phyloP scores from a whole-genome alignment of 495 filamentous ascomycete genomes.

The Cetradonia linearis region DNA sequence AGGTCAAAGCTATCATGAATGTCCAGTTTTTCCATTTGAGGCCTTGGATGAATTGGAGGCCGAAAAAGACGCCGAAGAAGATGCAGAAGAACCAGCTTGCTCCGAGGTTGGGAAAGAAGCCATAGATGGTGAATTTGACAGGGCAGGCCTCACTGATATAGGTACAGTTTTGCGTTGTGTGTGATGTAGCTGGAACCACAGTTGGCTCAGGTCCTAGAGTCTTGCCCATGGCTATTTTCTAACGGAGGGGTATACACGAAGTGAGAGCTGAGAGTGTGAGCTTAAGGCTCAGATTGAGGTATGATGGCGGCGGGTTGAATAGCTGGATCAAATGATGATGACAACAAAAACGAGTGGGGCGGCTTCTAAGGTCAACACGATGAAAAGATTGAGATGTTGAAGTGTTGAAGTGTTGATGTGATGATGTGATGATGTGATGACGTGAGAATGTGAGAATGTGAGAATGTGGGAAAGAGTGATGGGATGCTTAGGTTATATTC shows the following conservation, averaged over 20 bases:
- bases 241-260: neutral
- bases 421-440: no score
- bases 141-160: constrained; percentile 43
- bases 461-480: neutral
- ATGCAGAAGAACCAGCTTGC: constrained; percentile 52
- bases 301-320: neutral
- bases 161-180: constrained; percentile 30
- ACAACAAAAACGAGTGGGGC: neutral
- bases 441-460: no score
- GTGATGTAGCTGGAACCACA: neutral
- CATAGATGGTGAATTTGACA: constrained; percentile 51
- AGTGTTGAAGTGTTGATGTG: neutral
- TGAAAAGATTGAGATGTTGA: neutral
- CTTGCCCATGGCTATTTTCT: constrained; percentile 1
- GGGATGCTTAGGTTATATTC: neutral
- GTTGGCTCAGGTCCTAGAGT: constrained; percentile 2
- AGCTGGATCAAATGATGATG: no score
- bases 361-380: neutral
- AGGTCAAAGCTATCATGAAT: constrained; percentile 42
- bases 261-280: neutral
- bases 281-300: neutral
- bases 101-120: constrained; percentile 55
- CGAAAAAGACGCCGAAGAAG: constrained; percentile 41
- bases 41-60: constrained; percentile 41
- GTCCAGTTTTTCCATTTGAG: constrained; percentile 52